These are phyloP conservation scores for Delonix regia DNA, from an alignment of 306 rosid species.

Conservation along the genomic window DNA sequence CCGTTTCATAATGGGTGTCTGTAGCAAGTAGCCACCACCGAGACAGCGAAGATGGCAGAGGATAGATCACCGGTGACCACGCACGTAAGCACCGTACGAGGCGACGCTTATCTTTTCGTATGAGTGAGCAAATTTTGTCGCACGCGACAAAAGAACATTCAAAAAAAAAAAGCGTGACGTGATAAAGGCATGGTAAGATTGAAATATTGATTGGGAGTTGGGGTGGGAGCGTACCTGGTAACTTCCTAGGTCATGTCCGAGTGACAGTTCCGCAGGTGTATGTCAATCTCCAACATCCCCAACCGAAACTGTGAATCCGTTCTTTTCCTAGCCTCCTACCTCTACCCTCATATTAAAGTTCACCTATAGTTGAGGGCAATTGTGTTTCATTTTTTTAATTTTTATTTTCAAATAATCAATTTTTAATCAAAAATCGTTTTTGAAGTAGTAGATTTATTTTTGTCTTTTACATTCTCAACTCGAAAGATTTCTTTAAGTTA, in stretches of 20 bases:
- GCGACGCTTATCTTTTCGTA: not conserved
- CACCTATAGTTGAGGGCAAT: not conserved
- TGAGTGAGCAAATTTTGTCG: not conserved
- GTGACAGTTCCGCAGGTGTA: slow-evolving; percentile 13
- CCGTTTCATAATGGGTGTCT: too few relatives aligned
- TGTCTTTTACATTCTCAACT: too few relatives aligned
- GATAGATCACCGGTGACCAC: not conserved
- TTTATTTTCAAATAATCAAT: too few relatives aligned
- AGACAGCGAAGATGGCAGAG: slow-evolving; percentile 23
- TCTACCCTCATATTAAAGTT: too few relatives aligned
- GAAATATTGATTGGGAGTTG: not conserved
- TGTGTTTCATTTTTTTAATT: not conserved
- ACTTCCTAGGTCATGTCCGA: slow-evolving; percentile 39
- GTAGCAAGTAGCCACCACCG: slow-evolving; percentile 34
- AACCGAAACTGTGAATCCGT: slow-evolving; percentile 10
- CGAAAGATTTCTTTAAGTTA: too few relatives aligned
- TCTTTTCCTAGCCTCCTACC: too few relatives aligned
- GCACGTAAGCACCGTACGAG: too few relatives aligned
- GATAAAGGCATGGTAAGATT: too few relatives aligned
- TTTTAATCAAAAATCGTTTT: too few relatives aligned
- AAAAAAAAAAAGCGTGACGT: not conserved
- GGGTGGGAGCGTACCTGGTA: slow-evolving; percentile 29
- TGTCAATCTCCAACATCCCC: not conserved
- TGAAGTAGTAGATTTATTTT: too few relatives aligned
- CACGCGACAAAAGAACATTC: not conserved